Evolutionary conservation across 2,329 filamentous ascomycete genomes (phyloP).

Genomic region (Cercospora canescens): DNA sequence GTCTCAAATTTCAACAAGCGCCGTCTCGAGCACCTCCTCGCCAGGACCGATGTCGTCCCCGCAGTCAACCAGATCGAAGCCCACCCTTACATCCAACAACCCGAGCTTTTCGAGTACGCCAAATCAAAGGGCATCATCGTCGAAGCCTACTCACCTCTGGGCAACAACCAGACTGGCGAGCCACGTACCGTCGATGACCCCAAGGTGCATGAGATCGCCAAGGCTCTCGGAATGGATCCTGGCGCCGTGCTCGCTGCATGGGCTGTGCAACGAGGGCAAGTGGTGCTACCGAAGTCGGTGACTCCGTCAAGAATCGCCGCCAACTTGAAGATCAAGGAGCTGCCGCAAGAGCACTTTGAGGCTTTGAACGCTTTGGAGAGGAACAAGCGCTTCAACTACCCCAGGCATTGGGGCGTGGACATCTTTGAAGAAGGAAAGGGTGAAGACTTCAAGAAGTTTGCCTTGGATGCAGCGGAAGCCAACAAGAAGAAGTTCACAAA

Average conservation of each 20-base stretch:
- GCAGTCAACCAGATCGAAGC: conserved; percentile 30
- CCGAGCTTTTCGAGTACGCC: conserved; percentile 24
- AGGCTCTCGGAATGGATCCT: conserved; percentile 16
- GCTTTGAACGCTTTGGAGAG: conserved; percentile 43
- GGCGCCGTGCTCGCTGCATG: conserved; percentile 21
- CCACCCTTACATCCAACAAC: conserved; percentile 27
- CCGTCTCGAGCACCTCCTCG: conserved; percentile 27
- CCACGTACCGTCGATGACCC: conserved; percentile 24
- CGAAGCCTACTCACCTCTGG: conserved; percentile 26
- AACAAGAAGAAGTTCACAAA: conserved; percentile 40
- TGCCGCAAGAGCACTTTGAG: conserved; percentile 39
- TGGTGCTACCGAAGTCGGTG: conserved; percentile 25
- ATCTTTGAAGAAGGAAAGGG: conserved; percentile 48
- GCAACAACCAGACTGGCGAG: conserved; percentile 40
- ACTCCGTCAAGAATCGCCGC: conserved; percentile 27
- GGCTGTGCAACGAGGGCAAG: conserved; percentile 22
- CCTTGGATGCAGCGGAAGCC: conserved; percentile 37
- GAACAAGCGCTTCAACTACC: conserved; percentile 48
- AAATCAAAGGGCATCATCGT: conserved; percentile 26
- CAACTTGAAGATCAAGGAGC: conserved; percentile 31
- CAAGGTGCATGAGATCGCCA: conserved; percentile 22
- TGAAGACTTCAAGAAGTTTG: conserved; percentile 38
- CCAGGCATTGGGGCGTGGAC: conserved; percentile 45
- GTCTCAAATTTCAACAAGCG: conserved; percentile 31
- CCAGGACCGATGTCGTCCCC: conserved; percentile 22